Evolutionary conservation across 73 alveolate genomes (phyloP).

Genomic region (Paramecium primaurelia): DNA sequence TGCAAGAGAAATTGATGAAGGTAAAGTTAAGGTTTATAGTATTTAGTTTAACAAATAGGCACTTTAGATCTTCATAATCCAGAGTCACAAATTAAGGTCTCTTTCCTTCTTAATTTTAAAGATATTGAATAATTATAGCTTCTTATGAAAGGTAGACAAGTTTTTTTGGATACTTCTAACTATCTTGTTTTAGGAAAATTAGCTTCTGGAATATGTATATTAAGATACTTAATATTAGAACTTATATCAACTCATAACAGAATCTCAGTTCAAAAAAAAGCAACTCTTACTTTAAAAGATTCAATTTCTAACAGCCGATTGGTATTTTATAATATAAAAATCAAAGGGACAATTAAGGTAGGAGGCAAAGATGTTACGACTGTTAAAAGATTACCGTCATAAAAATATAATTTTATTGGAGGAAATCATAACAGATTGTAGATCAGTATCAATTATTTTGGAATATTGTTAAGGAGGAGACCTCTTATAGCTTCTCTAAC

Average conservation of each 20-base stretch:
- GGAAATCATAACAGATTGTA: background rate
- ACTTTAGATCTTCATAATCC: conserved; percentile 18
- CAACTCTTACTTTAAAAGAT: background rate
- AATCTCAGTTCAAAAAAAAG: background rate
- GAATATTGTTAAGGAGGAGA: conserved; percentile 40
- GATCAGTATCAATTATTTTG: background rate
- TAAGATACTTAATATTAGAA: background rate
- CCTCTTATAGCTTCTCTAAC: background rate
- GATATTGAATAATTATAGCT: background rate
- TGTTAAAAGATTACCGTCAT: background rate
- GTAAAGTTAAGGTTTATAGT: background rate
- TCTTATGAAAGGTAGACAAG: background rate
- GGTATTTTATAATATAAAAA: background rate
- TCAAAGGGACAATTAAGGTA: background rate
- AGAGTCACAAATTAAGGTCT: background rate
- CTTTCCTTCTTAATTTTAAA: background rate
- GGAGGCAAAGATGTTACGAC: background rate
- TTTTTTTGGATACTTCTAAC: background rate
- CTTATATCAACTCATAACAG: background rate
- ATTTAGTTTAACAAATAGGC: background rate
- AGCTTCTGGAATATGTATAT: background rate
- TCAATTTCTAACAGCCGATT: background rate
- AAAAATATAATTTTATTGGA: conserved; percentile 7
- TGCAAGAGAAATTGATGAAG: background rate
- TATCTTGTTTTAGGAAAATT: background rate